Conservation (phyloP, 2,329 filamentous ascomycete species). For the Pestalotiopsis sp. region DNA sequence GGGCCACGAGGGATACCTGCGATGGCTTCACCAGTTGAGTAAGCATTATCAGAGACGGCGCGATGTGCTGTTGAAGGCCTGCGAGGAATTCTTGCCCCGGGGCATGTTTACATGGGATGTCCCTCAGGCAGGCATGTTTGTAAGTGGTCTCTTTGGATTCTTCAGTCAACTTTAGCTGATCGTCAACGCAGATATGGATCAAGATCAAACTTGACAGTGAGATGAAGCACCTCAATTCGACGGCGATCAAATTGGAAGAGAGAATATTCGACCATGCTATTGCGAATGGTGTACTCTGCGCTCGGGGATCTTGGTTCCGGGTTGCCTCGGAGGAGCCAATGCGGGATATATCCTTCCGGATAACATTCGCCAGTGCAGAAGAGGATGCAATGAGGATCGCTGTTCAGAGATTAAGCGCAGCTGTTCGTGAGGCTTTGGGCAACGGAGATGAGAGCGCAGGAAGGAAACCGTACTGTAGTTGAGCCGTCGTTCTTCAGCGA, state of each 20-base stretch:
- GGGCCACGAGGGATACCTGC: slow-evolving; percentile 88
- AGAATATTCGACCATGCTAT: slow-evolving; percentile 81
- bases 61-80: slow-evolving; percentile 77
- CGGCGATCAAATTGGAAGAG: slow-evolving; percentile 74
- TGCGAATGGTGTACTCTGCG: slow-evolving; percentile 76
- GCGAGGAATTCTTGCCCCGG: slow-evolving; percentile 73
- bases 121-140: slow-evolving; percentile 93
- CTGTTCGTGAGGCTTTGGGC: slow-evolving; percentile 62
- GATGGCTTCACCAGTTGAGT: slow-evolving; percentile 85
- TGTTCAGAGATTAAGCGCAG: slow-evolving; percentile 74
- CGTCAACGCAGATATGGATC: slow-evolving; percentile 66
- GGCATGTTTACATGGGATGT: slow-evolving; percentile 79
- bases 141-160: slow-evolving; percentile 47
- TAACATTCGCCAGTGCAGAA: slow-evolving; percentile 84
- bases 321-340: slow-evolving; percentile 66
- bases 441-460: background rate
- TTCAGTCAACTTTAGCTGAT: no score
- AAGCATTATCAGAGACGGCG: slow-evolving; percentile 79
- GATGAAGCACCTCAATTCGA: slow-evolving; percentile 56
- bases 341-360: slow-evolving; percentile 79
- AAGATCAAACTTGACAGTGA: slow-evolving; percentile 69
- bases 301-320: slow-evolving; percentile 88
- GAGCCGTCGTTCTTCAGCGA: no score
- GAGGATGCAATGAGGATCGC: slow-evolving; percentile 71
- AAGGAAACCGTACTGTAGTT: background rate